Evolutionary conservation across 306 rosid genomes (phyloP).

Genomic region (Senna tora): DNA sequence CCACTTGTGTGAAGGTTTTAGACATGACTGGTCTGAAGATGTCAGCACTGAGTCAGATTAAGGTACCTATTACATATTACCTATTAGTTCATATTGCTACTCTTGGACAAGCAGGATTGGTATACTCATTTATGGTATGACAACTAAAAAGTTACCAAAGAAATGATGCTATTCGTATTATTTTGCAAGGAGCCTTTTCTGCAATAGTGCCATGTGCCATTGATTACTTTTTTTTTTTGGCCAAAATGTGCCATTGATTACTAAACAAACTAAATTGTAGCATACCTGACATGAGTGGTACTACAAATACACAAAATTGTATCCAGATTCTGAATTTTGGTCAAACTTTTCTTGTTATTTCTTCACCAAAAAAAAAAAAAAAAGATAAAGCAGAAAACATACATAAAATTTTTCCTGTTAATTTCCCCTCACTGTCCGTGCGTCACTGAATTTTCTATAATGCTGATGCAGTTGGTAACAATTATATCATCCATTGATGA

Average conservation of each 20-base stretch:
- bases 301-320: constrained; percentile 17
- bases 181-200: too few species aligned
- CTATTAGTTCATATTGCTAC: constrained; percentile 11
- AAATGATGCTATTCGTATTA: too few species aligned
- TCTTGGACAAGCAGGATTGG: constrained; percentile 4
- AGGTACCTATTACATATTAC: constrained; percentile 52
- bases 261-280: background rate
- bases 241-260: background rate
- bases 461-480: constrained; percentile 68
- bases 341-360: background rate
- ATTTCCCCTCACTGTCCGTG: background rate
- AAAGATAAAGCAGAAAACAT: background rate
- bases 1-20: constrained; percentile 86
- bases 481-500: constrained; percentile 88
- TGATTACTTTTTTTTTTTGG: too few species aligned
- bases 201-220: background rate
- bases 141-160: too few species aligned
- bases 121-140: background rate
- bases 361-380: constrained; percentile 7
- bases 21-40: constrained; percentile 97
- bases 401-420: background rate
- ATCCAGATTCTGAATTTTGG: background rate
- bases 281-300: background rate
- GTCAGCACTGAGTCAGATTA: constrained; percentile 86
- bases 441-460: constrained; percentile 28